These are phyloP conservation scores for Eimeria necatrix DNA, from an alignment of 169 alveolate species.

Conservation along the genomic window DNA sequence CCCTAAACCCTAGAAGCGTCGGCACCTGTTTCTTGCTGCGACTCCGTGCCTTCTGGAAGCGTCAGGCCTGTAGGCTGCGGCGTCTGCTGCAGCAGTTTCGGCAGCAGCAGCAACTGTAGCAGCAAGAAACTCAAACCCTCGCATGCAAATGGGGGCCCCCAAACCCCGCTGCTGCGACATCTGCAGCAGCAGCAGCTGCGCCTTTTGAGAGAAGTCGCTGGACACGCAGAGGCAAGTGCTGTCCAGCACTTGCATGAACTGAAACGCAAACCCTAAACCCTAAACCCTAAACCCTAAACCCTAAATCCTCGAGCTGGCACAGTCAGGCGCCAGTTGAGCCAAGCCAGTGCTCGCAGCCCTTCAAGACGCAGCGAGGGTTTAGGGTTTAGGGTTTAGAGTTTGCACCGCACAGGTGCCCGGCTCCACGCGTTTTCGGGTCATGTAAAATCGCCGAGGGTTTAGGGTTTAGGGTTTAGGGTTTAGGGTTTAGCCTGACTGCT, in stretches of 20 bases:
- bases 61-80: conserved; percentile 1
- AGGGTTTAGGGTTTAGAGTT: too few species aligned
- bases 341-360: too few species aligned
- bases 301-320: not conserved
- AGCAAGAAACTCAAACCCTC: not conserved
- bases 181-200: not conserved
- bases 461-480: not conserved
- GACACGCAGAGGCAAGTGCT: not conserved
- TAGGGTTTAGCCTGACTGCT: not conserved
- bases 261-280: conserved; percentile 9
- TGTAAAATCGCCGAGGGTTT: not conserved
- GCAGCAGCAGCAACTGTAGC: not conserved
- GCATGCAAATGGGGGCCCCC: not conserved
- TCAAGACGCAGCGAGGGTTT: too few species aligned
- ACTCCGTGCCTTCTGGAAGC: not conserved
- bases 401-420: too few species aligned
- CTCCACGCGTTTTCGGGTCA: not conserved
- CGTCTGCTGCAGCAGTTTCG: not conserved
- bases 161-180: not conserved
- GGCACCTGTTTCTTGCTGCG: not conserved
- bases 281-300: not conserved
- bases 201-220: not conserved
- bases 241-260: conserved; percentile 27
- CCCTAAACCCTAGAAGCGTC: not conserved
- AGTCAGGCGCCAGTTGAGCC: too few species aligned